Evolutionary conservation across 2,329 filamentous ascomycete genomes (phyloP).

Genomic region (Trichophyton benhamiae): DNA sequence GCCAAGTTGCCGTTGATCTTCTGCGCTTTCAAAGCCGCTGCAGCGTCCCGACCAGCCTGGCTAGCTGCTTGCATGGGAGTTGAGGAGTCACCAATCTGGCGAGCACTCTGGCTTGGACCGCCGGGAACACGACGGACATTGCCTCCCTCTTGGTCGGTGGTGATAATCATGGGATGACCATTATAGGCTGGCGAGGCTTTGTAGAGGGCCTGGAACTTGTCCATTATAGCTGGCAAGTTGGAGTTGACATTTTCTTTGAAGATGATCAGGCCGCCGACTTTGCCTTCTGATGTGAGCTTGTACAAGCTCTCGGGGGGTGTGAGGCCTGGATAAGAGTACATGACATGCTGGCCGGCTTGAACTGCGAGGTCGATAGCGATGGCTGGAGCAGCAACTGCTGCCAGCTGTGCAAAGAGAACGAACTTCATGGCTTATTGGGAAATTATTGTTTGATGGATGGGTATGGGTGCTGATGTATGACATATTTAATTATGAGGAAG

Average conservation of each 20-base stretch:
- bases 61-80: conserved; percentile 15
- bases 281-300: conserved; percentile 19
- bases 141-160: conserved; percentile 26
- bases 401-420: neutral
- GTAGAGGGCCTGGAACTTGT: conserved; percentile 18
- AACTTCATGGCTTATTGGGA: conserved; percentile 1
- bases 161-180: conserved; percentile 20
- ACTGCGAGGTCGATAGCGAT: conserved; percentile 5
- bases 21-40: conserved; percentile 12
- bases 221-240: conserved; percentile 16
- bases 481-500: neutral
- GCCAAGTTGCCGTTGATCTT: conserved; percentile 20
- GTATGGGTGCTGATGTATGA: neutral
- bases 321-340: conserved; percentile 23
- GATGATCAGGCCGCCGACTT: conserved; percentile 24
- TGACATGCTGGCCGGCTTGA: conserved; percentile 20
- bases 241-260: conserved; percentile 21
- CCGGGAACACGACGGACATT: conserved; percentile 15
- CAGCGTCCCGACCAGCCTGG: conserved; percentile 17
- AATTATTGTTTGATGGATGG: neutral
- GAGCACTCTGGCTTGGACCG: neutral
- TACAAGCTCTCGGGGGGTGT: conserved; percentile 18
- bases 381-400: neutral
- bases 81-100: conserved; percentile 12
- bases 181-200: conserved; percentile 14